Base-by-base conservation (phyloP, 495 filamentous ascomycete genomes). In the Filosporella fistucella region DNA sequence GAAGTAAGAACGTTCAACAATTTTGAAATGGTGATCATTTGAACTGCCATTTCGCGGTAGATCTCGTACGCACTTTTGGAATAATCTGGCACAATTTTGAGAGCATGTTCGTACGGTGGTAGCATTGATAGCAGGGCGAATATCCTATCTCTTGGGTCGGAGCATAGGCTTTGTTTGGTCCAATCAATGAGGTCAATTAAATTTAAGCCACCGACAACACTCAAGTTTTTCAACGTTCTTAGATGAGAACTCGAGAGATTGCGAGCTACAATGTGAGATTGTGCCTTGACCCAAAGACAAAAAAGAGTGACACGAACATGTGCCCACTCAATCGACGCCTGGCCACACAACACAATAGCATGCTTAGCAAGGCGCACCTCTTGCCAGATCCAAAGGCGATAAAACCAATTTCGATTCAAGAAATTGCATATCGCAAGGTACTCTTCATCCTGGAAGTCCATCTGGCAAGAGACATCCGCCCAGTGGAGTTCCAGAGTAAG, bases 351-450 rank as follows among this genome's bases (percentile, higher is more conserved):
- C 13, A 53, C 1, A 11, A 20, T 14, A 1, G 20, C 2, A 10
- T 9, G 10, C 6, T 7, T 17, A 13, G 50, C 50, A 12, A 53
- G 18, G 11, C n/a, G 16, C 2, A 47, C 25, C 22, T 53, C 50
- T 32, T 53, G 50, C 12, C 36, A 30, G 6, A 47, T 42, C 50
- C 50, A 53, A n/a, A 53, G 42, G 0, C 50, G 16, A 36, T 41
- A 36, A 28, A 53, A 45, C 50, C 43, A 53, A 12, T 24, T 11
- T 0, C 26, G 26, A 11, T 35, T 11, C 5, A 52, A 14, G 4
- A 47, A 35, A 34, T 34, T 5, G 9, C 3, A 4, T 17, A 53
- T 42, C 5, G 36, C 32, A 3, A 34, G 11, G n/a, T n/a, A n/a
- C n/a, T n/a, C n/a, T n/a, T n/a, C n/a, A n/a, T n/a, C n/a, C n/a